A percentile compares a stretch with the other conserved stretches of the same genome.
These are phyloP conservation scores for Pseudopyrenochaeta lycopersici DNA, from an alignment of 2,329 filamentous ascomycete species.

Conservation along the genomic window DNA sequence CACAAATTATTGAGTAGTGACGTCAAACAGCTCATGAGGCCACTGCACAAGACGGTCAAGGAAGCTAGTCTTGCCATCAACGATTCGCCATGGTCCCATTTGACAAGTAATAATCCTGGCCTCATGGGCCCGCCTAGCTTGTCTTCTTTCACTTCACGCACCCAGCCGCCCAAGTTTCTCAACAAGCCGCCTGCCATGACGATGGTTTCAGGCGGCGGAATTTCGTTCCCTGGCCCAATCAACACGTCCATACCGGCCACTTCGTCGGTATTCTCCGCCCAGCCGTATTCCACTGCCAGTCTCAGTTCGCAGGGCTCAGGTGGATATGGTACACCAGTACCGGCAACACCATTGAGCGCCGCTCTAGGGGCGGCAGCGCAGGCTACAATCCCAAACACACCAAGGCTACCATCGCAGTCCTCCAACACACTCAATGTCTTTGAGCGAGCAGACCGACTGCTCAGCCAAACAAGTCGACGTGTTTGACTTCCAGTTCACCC, in stretches of 20 bases:
- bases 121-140: constrained; percentile 42
- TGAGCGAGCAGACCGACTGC: constrained; percentile 45
- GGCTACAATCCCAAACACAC: constrained; percentile 79
- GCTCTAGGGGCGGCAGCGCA: constrained; percentile 90
- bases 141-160: constrained; percentile 47
- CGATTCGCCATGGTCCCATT: constrained; percentile 69
- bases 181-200: constrained; percentile 32
- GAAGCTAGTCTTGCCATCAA: constrained; percentile 79
- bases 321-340: constrained; percentile 67
- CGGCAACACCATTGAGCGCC: constrained; percentile 88
- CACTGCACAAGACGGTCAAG: constrained; percentile 83
- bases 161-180: constrained; percentile 42
- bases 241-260: constrained; percentile 46
- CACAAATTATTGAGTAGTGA: constrained; percentile 67
- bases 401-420: constrained; percentile 32
- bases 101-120: constrained; percentile 51
- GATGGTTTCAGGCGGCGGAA: constrained; percentile 32
- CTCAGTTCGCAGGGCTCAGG: constrained; percentile 39
- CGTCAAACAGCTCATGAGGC: constrained; percentile 76
- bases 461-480: constrained; percentile 41
- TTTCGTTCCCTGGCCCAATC: constrained; percentile 46
- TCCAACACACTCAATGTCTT: constrained; percentile 45
- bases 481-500: constrained; percentile 23
- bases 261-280: constrained; percentile 37
- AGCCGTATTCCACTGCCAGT: constrained; percentile 37